Evolutionary conservation across 345 rosid genomes (phyloP).

Genomic region (Syzygium jambos): DNA sequence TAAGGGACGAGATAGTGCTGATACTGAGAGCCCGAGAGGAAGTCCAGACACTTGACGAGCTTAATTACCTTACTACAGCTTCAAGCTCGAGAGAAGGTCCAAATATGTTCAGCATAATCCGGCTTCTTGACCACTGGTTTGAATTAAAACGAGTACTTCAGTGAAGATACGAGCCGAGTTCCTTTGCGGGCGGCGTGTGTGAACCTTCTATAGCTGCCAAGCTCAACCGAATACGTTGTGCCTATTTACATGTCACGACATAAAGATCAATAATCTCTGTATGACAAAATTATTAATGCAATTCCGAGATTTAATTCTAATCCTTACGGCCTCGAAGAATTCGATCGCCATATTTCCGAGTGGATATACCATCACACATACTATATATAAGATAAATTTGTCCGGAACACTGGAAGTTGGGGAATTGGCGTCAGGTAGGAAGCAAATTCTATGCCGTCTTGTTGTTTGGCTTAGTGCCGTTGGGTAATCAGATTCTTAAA

Average conservation of each 20-base stretch:
- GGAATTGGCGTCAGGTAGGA: neutral
- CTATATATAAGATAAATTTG: neutral
- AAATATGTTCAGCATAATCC: neutral
- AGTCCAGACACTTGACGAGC: neutral
- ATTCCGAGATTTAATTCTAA: neutral
- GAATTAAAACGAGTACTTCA: neutral
- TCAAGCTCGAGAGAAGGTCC: neutral
- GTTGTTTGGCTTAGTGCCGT: neutral
- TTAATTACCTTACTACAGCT: neutral
- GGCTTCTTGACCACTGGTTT: neutral
- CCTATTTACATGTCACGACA: neutral
- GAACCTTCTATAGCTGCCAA: neutral
- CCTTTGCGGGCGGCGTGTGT: neutral
- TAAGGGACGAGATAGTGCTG: neutral
- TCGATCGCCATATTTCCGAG: neutral
- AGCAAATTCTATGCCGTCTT: neutral
- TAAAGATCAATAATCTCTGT: neutral
- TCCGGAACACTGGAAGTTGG: neutral
- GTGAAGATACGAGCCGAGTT: neutral
- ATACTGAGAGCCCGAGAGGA: neutral
- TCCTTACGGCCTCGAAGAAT: neutral
- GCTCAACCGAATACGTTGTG: neutral
- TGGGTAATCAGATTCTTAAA: neutral
- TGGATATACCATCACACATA: neutral
- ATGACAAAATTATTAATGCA: neutral